phyloP scores from a whole-genome alignment of 306 rosid genomes.

The Sicyos baderoa region DNA sequence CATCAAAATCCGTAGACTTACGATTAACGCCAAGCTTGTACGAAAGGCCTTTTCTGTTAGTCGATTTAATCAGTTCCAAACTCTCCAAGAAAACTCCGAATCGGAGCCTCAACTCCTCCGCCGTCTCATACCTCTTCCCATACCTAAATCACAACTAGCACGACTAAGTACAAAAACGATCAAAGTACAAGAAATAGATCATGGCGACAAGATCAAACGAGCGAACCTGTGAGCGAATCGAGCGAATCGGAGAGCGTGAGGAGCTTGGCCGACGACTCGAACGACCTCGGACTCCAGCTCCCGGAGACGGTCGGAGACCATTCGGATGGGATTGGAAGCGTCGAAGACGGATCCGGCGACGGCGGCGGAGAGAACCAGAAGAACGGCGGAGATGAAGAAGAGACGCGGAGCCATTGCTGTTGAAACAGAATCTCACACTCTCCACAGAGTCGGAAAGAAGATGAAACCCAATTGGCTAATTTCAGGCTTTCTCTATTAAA shows the following conservation, averaged over 20 bases:
- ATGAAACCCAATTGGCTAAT: neutral
- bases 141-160: constrained; percentile 24
- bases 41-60: constrained; percentile 48
- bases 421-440: neutral
- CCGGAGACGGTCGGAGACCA: constrained; percentile 46
- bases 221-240: constrained; percentile 59
- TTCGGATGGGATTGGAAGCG: constrained; percentile 60
- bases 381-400: constrained; percentile 20
- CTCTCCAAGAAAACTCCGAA: constrained; percentile 59
- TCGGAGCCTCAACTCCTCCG: constrained; percentile 58
- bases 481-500: neutral
- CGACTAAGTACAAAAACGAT: neutral
- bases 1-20: constrained; percentile 22
- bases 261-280: constrained; percentile 47
- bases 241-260: constrained; percentile 54
- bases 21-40: constrained; percentile 72
- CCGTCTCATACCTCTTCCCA: constrained; percentile 56
- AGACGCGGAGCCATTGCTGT: constrained; percentile 44
- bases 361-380: constrained; percentile 33
- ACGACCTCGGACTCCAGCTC: constrained; percentile 42
- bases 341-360: constrained; percentile 50
- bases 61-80: constrained; percentile 49
- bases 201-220: neutral
- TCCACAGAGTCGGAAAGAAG: constrained; percentile 12
- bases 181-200: neutral